A percentile compares a stretch with the other conserved stretches of the same genome.
Conservation (phyloP, 2,329 filamentous ascomycete species). For the Fusarium citri region DNA sequence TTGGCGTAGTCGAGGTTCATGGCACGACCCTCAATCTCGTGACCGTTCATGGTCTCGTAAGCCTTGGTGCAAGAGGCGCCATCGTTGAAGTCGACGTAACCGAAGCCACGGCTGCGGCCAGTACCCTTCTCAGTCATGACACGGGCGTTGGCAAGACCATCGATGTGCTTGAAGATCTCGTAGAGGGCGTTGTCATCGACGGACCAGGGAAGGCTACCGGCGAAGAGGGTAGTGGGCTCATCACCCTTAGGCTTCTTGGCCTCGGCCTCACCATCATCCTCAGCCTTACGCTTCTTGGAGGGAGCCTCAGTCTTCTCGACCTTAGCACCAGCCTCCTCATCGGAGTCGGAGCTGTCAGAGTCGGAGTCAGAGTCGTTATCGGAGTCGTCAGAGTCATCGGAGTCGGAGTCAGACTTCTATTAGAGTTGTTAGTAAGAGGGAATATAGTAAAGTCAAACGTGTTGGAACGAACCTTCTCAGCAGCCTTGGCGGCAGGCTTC, state of each 20-base stretch:
- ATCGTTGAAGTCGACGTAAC: constrained; percentile 87
- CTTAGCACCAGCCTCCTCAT: constrained; percentile 51
- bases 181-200: constrained; percentile 85
- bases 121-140: constrained; percentile 85
- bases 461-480: constrained; percentile 47
- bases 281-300: constrained; percentile 62
- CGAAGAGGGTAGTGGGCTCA: constrained; percentile 76
- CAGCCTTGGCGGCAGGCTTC: constrained; percentile 46
- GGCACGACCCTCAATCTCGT: constrained; percentile 78
- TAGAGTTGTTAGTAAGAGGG: constrained; percentile 31
- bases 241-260: constrained; percentile 78
- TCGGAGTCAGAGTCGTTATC: constrained; percentile 49
- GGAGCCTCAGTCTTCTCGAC: constrained; percentile 55
- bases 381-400: constrained; percentile 50
- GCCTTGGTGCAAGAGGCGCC: constrained; percentile 76
- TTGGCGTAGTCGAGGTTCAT: constrained; percentile 85
- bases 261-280: constrained; percentile 60
- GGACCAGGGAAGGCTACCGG: constrained; percentile 91
- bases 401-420: constrained; percentile 47
- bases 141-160: constrained; percentile 77
- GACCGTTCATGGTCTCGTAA: constrained; percentile 78
- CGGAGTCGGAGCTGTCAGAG: constrained; percentile 51
- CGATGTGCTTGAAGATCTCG: constrained; percentile 83
- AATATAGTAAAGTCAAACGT: background rate
- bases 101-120: constrained; percentile 90